A percentile compares a stretch with the other conserved stretches of the same genome.
phyloP scores from a whole-genome alignment of 306 rosid genomes.

The Lathyrus sativus region DNA sequence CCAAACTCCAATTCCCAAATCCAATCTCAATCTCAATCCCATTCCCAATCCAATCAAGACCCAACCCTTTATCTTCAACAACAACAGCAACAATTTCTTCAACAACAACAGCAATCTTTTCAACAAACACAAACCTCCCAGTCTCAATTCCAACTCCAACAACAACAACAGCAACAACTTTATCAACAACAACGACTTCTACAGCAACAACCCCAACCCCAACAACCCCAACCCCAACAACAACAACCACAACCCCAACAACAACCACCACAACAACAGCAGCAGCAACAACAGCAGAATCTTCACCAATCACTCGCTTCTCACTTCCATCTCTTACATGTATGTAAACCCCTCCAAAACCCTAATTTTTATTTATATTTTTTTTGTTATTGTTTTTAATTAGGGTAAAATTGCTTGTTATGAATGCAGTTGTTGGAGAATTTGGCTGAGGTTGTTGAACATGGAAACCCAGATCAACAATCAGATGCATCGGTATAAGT shows the following conservation, averaged over 20 bases:
- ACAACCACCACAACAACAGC: slow-evolving; percentile 32
- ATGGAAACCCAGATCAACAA: slow-evolving; percentile 78
- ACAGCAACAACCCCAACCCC: slow-evolving; percentile 44
- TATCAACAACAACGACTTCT: slow-evolving; percentile 59
- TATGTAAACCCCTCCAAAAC: slow-evolving; percentile 23
- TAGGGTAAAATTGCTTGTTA: slow-evolving; percentile 13
- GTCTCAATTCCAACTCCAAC: slow-evolving; percentile 53
- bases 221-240: slow-evolving; percentile 35
- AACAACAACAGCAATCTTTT: slow-evolving; percentile 48
- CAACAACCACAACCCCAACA: slow-evolving; percentile 40
- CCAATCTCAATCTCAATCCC: slow-evolving; percentile 37
- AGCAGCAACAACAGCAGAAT: slow-evolving; percentile 50
- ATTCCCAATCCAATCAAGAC: slow-evolving; percentile 57
- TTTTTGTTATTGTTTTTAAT: background rate
- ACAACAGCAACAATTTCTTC: slow-evolving; percentile 48
- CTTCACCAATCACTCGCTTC: slow-evolving; percentile 89
- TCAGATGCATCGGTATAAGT: slow-evolving; percentile 80
- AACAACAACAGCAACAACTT: slow-evolving; percentile 46
- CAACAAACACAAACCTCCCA: slow-evolving; percentile 41
- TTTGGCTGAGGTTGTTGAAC: slow-evolving; percentile 73
- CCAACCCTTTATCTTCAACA: slow-evolving; percentile 58
- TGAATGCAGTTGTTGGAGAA: slow-evolving; percentile 76
- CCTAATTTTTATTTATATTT: background rate
- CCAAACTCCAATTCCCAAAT: slow-evolving; percentile 63
- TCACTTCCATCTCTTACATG: slow-evolving; percentile 77